phyloP scores from a whole-genome alignment of 176 grass and related monocot species.

The Rhipidocladum racemiflorum region DNA sequence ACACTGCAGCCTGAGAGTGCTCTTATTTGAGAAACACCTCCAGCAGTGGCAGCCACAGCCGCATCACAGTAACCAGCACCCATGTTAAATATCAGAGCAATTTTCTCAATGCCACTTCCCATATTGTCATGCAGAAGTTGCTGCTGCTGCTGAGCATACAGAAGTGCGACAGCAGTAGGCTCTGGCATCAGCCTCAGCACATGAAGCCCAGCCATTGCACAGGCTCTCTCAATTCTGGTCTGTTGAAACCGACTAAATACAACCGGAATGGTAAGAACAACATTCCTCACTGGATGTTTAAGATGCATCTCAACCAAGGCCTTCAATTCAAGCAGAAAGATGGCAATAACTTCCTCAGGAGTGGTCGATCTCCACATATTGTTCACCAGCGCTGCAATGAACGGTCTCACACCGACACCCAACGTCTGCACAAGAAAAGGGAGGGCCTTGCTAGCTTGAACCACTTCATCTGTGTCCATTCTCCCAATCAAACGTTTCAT shows the following conservation, averaged over 20 bases:
- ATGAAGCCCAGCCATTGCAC: slow-evolving; percentile 63
- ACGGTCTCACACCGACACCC: slow-evolving; percentile 58
- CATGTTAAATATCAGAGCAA: slow-evolving; percentile 72
- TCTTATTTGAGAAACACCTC: slow-evolving; percentile 75
- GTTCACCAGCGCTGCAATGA: slow-evolving; percentile 70
- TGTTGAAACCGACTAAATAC: slow-evolving; percentile 67
- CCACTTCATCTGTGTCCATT: slow-evolving; percentile 68
- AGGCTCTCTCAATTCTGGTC: slow-evolving; percentile 67
- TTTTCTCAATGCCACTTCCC: slow-evolving; percentile 67
- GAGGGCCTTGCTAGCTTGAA: slow-evolving; percentile 65
- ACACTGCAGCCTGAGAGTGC: slow-evolving; percentile 41
- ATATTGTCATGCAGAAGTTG: slow-evolving; percentile 53
- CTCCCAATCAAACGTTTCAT: slow-evolving; percentile 66
- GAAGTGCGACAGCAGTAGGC: slow-evolving; percentile 54
- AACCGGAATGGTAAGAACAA: slow-evolving; percentile 66
- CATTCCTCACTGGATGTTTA: slow-evolving; percentile 50
- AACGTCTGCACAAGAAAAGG: slow-evolving; percentile 74
- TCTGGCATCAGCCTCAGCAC: slow-evolving; percentile 70
- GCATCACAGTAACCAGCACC: slow-evolving; percentile 69
- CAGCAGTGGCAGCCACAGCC: slow-evolving; percentile 58
- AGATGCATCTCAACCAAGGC: slow-evolving; percentile 66
- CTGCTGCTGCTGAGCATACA: slow-evolving; percentile 70
- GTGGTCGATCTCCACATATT: slow-evolving; percentile 70
- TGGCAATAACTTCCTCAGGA: slow-evolving; percentile 70
- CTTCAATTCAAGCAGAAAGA: slow-evolving; percentile 63